Base-by-base conservation (phyloP, 805 yeast species). In the Zygosaccharomyces bailii region DNA sequence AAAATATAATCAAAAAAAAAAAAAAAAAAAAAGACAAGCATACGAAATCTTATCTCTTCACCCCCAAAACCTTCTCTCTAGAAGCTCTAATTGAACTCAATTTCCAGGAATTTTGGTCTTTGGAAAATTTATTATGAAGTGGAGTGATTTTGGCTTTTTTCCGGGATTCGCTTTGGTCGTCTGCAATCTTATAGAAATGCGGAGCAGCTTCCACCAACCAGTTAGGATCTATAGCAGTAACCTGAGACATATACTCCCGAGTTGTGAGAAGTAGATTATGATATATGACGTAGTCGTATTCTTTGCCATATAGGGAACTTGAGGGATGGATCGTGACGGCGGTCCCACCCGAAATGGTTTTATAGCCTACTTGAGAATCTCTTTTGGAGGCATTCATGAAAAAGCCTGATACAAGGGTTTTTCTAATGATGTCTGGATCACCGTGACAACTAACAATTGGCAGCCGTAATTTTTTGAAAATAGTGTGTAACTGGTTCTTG, bases 171-270 rank as follows among this genome's bases (percentile, higher is more conserved):
- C 79, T 74, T 47, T 69, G 62, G 2, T 76, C 72, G 55, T 80
- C 85, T 0, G 80, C 75, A 13, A 72, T 74, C 57, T 78, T 78
- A 72, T 84, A 91, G 63, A 82, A 88, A 34, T 77, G 79, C 3
- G 90, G 87, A 5, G 90, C 88, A 37, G 59, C 50, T 63, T 83
- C 77, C 37, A 79, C 67, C 24, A 91, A 68, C 96, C 96, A 86
- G 50, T 72, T 73, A 0, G 96, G 86, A 41, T 88, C 89, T 27
- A 93, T 79, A n/a, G 76, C 75, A 13, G 90, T 84, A 21, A 84
- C 82, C 54, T 88, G 88, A 44, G 93, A 85, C 96, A 91, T 88
- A 59, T 86, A 93, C 71, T 91, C 98, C 58, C 82, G 81, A 11
- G 85, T 77, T 0, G 99, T 91, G 52, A 88, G 72, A 23, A 89